These are phyloP conservation scores for Exophiala viscosa DNA, from an alignment of 2,329 filamentous ascomycete species.

Conservation along the genomic window DNA sequence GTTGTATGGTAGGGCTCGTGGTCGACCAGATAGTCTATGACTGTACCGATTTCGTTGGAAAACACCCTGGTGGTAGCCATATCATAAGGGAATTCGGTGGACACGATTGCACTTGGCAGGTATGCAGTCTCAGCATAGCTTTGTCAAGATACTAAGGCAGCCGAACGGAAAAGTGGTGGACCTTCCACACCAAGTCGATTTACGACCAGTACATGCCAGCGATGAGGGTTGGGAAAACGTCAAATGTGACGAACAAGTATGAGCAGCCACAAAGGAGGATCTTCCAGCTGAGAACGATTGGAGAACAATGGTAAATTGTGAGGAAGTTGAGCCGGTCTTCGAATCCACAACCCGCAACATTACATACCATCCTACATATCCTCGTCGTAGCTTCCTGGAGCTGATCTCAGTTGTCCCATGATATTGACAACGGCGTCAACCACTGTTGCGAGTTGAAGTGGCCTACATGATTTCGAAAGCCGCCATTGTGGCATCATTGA, in stretches of 20 bases:
- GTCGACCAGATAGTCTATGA: not conserved
- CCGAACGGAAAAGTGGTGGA: conserved; percentile 1
- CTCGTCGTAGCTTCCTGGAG: no score
- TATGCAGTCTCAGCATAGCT: not conserved
- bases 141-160: not conserved
- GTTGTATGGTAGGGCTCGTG: not conserved
- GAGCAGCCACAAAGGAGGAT: not conserved
- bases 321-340: no score
- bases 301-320: conserved; percentile 6
- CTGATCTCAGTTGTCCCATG: no score
- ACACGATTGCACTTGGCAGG: conserved; percentile 1
- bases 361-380: no score
- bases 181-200: conserved; percentile 2
- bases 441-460: no score
- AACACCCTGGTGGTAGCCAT: not conserved
- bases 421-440: no score
- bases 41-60: not conserved
- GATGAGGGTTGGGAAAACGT: conserved; percentile 1
- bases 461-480: no score
- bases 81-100: not conserved
- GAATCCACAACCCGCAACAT: no score
- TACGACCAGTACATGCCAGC: not conserved
- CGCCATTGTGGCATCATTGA: no score
- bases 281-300: conserved; percentile 3
- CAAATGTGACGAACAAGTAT: conserved; percentile 2